These are phyloP conservation scores for Cladophialophora bantiana DNA, from an alignment of 2,329 filamentous ascomycete species.

Conservation along the genomic window DNA sequence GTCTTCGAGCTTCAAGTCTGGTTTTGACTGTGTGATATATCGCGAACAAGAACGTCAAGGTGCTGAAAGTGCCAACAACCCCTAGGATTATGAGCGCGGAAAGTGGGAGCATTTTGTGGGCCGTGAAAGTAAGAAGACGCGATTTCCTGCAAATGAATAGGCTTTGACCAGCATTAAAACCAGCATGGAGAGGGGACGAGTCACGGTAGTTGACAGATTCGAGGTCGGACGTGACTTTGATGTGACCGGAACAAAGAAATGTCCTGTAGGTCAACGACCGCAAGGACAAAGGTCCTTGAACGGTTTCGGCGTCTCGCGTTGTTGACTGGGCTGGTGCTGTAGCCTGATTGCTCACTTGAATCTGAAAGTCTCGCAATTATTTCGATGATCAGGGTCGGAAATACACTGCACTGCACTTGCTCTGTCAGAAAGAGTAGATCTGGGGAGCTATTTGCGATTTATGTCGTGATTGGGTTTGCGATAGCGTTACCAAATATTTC, in stretches of 20 bases:
- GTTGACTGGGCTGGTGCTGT: neutral
- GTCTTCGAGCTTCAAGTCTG: conserved; percentile 13
- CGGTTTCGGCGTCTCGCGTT: neutral
- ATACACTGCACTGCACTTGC: neutral
- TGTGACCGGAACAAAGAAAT: conserved; percentile 3
- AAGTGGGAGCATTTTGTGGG: conserved; percentile 28
- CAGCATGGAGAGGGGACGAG: neutral
- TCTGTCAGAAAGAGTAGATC: neutral
- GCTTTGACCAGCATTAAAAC: neutral
- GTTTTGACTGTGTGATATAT: conserved; percentile 25
- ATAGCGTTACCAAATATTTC: conserved; percentile 29
- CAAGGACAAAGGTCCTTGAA: neutral
- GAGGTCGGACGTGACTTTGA: neutral
- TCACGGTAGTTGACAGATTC: neutral
- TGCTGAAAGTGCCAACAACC: conserved; percentile 20
- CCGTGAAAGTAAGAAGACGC: neutral
- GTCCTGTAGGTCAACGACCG: neutral
- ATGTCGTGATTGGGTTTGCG: conserved; percentile 25
- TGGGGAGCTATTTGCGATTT: neutral
- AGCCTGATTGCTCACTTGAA: neutral
- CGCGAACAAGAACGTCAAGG: conserved; percentile 27
- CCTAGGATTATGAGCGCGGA: conserved; percentile 29
- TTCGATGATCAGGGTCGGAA: neutral
- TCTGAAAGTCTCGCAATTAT: too few species aligned
- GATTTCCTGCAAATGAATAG: neutral